Conservation (phyloP, 441 rosid species). For the Eutrema salsugineum region DNA sequence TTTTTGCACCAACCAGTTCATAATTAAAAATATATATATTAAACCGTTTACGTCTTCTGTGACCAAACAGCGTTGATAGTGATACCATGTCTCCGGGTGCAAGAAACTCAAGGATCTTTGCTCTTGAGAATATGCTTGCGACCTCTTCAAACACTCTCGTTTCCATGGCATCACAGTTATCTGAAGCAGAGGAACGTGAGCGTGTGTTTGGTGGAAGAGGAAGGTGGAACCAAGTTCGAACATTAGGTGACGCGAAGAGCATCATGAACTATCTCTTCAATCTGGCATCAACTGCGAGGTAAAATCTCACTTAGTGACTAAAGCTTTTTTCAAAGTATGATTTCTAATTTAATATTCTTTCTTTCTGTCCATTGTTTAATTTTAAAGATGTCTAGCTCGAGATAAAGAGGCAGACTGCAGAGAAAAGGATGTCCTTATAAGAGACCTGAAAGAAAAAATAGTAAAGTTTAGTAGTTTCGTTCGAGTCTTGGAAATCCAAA, state of each 20-base stretch:
- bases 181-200: conserved; percentile 98
- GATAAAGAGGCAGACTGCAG: conserved; percentile 82
- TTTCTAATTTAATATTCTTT: conserved; percentile 1
- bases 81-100: conserved; percentile 95
- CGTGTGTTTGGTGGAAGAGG: conserved; percentile 88
- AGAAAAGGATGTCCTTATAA: conserved; percentile 69
- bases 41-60: conserved; percentile 5
- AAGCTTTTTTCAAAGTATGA: neutral
- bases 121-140: conserved; percentile 94
- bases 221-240: conserved; percentile 94
- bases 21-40: neutral
- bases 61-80: conserved; percentile 47
- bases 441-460: conserved; percentile 72
- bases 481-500: conserved; percentile 67
- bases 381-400: conserved; percentile 68
- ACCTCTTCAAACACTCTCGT: conserved; percentile 85
- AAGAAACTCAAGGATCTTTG: conserved; percentile 89
- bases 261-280: conserved; percentile 84
- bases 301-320: conserved; percentile 9
- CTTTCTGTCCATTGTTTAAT: neutral
- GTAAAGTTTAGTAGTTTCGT: conserved; percentile 57
- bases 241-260: conserved; percentile 85
- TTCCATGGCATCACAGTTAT: conserved; percentile 95
- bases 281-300: conserved; percentile 90
- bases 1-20: neutral